Conservation (phyloP, 192 early-diverging fungal genomes). For the Podila epicladia region DNA sequence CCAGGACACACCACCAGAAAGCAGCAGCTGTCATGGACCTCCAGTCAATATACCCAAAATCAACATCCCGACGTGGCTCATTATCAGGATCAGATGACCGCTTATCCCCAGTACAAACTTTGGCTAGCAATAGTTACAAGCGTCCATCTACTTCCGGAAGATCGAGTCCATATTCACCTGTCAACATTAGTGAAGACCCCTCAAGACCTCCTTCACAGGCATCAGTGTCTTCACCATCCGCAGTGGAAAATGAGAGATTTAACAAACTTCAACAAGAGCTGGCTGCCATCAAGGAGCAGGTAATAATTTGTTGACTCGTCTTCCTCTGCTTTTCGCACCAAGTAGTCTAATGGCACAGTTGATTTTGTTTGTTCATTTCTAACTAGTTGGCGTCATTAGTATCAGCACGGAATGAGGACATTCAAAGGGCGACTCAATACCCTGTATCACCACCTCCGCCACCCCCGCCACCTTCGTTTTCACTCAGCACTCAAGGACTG, state of each 20-base stretch:
- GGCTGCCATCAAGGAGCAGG: slow-evolving; percentile 36
- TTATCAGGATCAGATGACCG: not conserved
- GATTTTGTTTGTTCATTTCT: not conserved
- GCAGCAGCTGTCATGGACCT: not conserved
- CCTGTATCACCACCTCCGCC: slow-evolving; percentile 1
- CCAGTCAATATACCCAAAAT: slow-evolving; percentile 18
- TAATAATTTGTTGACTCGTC: not conserved
- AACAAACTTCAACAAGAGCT: slow-evolving; percentile 28
- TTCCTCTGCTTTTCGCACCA: not conserved
- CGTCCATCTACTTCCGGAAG: slow-evolving; percentile 12
- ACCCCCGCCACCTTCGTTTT: slow-evolving; percentile 18
- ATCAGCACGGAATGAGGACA: slow-evolving; percentile 17
- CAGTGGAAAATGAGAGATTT: slow-evolving; percentile 22
- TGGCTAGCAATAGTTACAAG: not conserved
- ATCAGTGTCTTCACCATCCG: not conserved
- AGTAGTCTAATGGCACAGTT: too few relatives aligned
- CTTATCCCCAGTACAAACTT: not conserved
- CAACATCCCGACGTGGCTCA: not conserved
- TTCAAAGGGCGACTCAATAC: slow-evolving; percentile 2
- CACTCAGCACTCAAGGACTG: not conserved
- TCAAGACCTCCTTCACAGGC: not conserved
- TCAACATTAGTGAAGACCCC: not conserved
- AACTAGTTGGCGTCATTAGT: slow-evolving; percentile 27
- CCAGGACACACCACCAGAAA: not conserved
- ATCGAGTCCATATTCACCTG: slow-evolving; percentile 3